Conservation (phyloP, 129 eudicot genomes). For the Sambucus nigra region DNA sequence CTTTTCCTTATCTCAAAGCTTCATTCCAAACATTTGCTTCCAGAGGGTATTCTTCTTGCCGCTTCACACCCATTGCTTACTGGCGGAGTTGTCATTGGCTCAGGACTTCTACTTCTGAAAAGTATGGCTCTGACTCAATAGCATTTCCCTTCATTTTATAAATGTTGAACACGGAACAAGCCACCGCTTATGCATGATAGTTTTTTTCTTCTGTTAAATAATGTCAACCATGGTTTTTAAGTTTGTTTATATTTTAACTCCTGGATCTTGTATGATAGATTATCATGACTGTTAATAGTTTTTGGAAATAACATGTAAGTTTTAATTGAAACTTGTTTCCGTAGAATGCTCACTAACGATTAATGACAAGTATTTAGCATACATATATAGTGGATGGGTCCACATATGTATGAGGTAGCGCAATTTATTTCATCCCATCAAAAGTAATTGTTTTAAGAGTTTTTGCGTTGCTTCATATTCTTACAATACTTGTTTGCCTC, state of each 20-base stretch:
- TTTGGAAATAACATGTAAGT: neutral
- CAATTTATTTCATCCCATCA: neutral
- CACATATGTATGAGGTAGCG: neutral
- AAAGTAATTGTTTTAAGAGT: neutral
- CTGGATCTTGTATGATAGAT: neutral
- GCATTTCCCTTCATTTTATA: neutral
- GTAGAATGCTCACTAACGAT: neutral
- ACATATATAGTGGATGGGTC: neutral
- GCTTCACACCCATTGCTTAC: conserved; percentile 65
- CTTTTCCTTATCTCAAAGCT: conserved; percentile 5
- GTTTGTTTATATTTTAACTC: neutral
- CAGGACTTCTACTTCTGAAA: conserved; percentile 55
- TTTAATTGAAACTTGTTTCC: neutral
- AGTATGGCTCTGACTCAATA: conserved; percentile 31
- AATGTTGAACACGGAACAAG: neutral
- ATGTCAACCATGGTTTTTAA: neutral
- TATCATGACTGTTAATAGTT: neutral
- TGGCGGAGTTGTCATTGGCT: conserved; percentile 53
- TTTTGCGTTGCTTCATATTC: neutral
- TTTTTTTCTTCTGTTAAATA: conserved; percentile 2
- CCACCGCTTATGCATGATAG: conserved; percentile 8
- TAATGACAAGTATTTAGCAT: neutral
- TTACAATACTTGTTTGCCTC: conserved; percentile 8
- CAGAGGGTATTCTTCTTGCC: conserved; percentile 77
- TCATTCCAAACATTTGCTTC: conserved; percentile 16